Conservation (phyloP, 2,329 filamentous ascomycete genomes). For the Colletotrichum horii region DNA sequence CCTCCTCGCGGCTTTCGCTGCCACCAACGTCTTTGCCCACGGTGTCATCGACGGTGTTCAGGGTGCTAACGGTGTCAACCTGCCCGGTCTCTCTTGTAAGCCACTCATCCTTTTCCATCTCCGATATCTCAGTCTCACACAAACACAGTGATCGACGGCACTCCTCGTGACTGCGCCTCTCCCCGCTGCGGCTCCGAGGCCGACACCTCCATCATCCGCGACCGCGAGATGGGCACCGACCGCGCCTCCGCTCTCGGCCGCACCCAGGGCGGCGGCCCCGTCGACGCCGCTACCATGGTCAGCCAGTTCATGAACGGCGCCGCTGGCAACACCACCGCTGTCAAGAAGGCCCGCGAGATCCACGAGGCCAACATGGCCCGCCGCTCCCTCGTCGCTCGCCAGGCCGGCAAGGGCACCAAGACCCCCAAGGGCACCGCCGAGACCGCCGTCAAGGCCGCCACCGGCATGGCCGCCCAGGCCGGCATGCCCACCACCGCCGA, state of each 20-base stretch:
- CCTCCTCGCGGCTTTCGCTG: slow-evolving; percentile 39
- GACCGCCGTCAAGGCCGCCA: slow-evolving; percentile 56
- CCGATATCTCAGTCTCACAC: background rate
- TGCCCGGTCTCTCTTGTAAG: slow-evolving; percentile 56
- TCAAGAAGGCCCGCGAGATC: slow-evolving; percentile 41
- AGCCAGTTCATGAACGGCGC: slow-evolving; percentile 60
- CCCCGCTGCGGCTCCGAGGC: slow-evolving; percentile 67
- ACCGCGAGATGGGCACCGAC: slow-evolving; percentile 58
- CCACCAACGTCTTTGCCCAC: slow-evolving; percentile 58
- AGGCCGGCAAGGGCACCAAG: slow-evolving; percentile 18
- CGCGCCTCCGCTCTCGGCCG: slow-evolving; percentile 65
- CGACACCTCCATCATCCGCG: slow-evolving; percentile 72
- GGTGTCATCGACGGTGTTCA: slow-evolving; percentile 61
- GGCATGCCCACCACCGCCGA: slow-evolving; percentile 71
- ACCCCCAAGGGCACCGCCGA: slow-evolving; percentile 42
- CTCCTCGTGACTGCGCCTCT: slow-evolving; percentile 68
- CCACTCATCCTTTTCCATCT: background rate
- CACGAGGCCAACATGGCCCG: slow-evolving; percentile 45
- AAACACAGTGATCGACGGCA: slow-evolving; percentile 62
- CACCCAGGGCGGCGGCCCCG: slow-evolving; percentile 62
- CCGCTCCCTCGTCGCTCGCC: slow-evolving; percentile 16
- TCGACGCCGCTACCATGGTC: slow-evolving; percentile 63
- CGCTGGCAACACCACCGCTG: slow-evolving; percentile 40
- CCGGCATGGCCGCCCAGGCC: slow-evolving; percentile 67
- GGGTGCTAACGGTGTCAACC: slow-evolving; percentile 65